phyloP scores from a whole-genome alignment of 1,284 basidiomycete genomes.

The Cerioporus squamosus region DNA sequence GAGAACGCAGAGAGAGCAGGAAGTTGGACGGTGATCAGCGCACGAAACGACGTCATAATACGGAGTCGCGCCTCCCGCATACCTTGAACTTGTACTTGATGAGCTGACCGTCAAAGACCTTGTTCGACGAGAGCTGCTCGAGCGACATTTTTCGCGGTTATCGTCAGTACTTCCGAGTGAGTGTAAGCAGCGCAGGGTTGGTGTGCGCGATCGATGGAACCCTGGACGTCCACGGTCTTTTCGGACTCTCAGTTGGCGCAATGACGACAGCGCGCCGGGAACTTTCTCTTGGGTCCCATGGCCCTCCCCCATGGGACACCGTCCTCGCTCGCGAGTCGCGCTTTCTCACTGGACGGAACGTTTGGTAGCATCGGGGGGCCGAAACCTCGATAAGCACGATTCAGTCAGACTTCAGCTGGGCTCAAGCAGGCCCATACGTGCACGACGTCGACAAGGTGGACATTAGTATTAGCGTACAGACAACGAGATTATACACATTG shows the following conservation, averaged over 20 bases:
- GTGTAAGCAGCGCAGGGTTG: not conserved
- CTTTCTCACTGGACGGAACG: not conserved
- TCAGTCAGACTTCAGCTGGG: too few species aligned
- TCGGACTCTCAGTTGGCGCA: too few species aligned
- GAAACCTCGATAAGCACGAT: too few species aligned
- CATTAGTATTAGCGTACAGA: constrained; percentile 3
- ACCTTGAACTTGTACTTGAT: constrained; percentile 90
- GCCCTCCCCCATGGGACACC: not conserved
- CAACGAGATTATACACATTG: not conserved
- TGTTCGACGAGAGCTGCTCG: constrained; percentile 77
- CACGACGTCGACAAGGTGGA: not conserved
- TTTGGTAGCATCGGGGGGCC: not conserved
- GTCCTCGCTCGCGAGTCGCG: too few species aligned
- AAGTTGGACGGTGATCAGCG: constrained; percentile 14
- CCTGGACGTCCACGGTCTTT: too few species aligned
- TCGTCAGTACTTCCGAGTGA: not conserved
- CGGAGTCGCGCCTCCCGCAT: constrained; percentile 19
- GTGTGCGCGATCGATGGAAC: constrained; percentile 7
- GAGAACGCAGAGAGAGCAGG: not conserved
- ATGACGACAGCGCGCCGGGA: constrained; percentile 4
- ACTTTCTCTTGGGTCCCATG: not conserved
- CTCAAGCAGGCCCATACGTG: too few species aligned
- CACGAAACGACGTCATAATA: constrained; percentile 1
- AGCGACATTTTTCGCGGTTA: constrained; percentile 44
- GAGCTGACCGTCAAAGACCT: constrained; percentile 78